Evolutionary conservation across 2,329 filamentous ascomycete genomes (phyloP), one percentile per base, ranked within the genome.

Genomic region (Aureobasidium zeae): DNA sequence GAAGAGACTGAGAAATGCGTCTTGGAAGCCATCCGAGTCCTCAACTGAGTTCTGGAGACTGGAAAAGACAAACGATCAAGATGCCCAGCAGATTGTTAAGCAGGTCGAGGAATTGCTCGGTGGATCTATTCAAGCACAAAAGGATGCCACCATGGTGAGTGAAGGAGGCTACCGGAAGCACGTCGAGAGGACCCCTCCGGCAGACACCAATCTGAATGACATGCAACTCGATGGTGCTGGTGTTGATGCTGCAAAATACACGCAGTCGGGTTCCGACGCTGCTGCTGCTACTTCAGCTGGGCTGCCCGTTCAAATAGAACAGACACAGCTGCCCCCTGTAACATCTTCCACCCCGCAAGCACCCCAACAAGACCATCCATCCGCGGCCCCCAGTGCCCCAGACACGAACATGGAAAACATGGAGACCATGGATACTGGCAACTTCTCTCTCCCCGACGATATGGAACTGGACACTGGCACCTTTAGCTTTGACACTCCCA

Each of bases 101-200:
- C 77, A 85, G 44, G 76, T 94, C 1, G 86, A 94, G 64, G 67
- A 72, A 38, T 67, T 77, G 2, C 71, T 84, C n/a, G 79, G 79
- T 13, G 78, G 78, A 44, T 78, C 76, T 50, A 64, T 68, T 24
- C 66, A 86, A 61, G 50, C 45, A 31, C 57, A 55, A 12, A 54
- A 53, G 15, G 52, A 57, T 20, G 54, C 53, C 3, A 56, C 48
- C 10, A 36, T 57, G 28, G 49, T 61, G 10, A 52, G 56, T 19
- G 59, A 60, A 46, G 61, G 62, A 26, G 58, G 58, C 7, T 57
- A 63, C 26, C 61, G 61, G 38, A 51, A 55, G 8, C 46, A 54
- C 28, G 55, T 56, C 15, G 36, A 31, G 10, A 46, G 36, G 17
- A 48, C 34, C 13, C 26, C 35, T 13, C 36, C 36, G 21, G 29